These are phyloP conservation scores for Abrus pulchellus DNA, from an alignment of 306 rosid genomes.

Conservation along the genomic window DNA sequence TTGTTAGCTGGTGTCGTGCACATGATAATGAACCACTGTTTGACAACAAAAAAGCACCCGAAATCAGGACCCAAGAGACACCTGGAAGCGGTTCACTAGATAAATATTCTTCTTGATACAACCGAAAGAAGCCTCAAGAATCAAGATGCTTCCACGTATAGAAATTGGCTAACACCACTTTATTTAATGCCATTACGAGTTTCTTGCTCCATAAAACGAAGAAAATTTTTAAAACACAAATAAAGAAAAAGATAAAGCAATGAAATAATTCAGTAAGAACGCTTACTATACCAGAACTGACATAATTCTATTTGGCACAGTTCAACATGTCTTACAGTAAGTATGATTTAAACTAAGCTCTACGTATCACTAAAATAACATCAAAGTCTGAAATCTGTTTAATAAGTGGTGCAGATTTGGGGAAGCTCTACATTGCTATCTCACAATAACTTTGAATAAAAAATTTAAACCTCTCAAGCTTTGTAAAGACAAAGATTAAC, in stretches of 20 bases:
- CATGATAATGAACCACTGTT: background rate
- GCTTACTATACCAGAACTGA: too few species aligned
- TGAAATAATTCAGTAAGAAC: background rate
- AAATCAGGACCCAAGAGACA: slow-evolving; percentile 1
- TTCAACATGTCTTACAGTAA: background rate
- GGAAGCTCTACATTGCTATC: background rate
- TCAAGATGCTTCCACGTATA: background rate
- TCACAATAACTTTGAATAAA: background rate
- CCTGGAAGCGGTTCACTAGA: slow-evolving; percentile 1
- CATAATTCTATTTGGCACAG: too few species aligned
- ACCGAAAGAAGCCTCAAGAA: slow-evolving; percentile 4
- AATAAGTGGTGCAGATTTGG: background rate
- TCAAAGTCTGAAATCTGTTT: background rate
- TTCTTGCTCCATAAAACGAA: background rate
- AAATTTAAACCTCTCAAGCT: background rate
- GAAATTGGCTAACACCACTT: background rate
- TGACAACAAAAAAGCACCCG: background rate
- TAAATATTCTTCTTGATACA: background rate
- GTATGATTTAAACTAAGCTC: background rate
- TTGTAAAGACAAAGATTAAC: background rate
- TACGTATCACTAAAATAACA: background rate
- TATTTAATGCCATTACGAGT: background rate
- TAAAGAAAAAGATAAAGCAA: background rate
- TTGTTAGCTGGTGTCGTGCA: too few species aligned
- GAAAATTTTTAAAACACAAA: background rate